Conservation (phyloP, 495 filamentous ascomycete species). For the Neurospora tetrasperma region DNA sequence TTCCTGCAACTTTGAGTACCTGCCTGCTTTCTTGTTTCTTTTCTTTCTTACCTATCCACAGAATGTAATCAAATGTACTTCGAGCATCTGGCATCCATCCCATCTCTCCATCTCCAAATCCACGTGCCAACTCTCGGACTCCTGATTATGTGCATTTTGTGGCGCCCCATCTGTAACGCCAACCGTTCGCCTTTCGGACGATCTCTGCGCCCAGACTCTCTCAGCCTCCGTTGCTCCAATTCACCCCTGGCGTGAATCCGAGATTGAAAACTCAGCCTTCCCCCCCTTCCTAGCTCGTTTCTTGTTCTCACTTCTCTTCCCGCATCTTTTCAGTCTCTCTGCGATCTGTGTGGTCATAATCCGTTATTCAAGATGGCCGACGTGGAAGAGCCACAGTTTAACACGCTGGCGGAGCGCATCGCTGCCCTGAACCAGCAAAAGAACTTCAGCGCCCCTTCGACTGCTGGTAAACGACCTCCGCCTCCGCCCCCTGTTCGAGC, state of each 20-base stretch:
- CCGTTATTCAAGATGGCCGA: slow-evolving; percentile 35
- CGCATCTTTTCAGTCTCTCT: background rate
- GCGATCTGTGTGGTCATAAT: background rate
- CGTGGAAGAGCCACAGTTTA: slow-evolving; percentile 43
- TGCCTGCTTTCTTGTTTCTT: background rate
- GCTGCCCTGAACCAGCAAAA: slow-evolving; percentile 44
- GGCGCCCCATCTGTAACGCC: background rate
- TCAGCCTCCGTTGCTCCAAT: background rate
- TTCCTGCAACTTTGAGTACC: background rate
- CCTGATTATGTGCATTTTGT: background rate
- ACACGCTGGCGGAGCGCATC: slow-evolving; percentile 43
- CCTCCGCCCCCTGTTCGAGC: slow-evolving; percentile 33
- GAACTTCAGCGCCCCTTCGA: slow-evolving; percentile 34
- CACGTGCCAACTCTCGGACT: background rate
- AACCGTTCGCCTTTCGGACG: background rate
- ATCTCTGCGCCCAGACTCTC: background rate
- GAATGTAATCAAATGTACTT: background rate
- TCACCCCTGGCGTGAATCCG: background rate
- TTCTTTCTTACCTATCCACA: background rate
- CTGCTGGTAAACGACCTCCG: slow-evolving; percentile 32
- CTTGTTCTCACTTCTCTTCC: background rate
- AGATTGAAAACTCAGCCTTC: background rate
- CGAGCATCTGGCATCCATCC: background rate
- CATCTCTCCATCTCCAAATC: background rate
- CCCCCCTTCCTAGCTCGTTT: background rate